Evolutionary conservation across 1,284 basidiomycete species (phyloP).

Genomic region (Trichosporon coremiiforme): DNA sequence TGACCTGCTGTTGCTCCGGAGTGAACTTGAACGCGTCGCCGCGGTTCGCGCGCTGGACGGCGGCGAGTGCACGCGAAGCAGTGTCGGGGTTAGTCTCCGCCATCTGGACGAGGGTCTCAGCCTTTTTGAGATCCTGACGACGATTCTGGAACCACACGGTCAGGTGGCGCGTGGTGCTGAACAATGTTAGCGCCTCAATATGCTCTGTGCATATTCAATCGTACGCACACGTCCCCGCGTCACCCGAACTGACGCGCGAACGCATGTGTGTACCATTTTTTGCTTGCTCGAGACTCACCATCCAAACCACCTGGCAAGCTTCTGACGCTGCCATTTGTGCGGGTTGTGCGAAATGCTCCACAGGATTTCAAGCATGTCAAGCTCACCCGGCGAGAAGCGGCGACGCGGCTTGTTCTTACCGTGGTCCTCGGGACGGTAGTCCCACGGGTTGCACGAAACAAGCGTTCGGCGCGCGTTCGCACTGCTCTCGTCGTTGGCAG

Average conservation of each 20-base stretch:
- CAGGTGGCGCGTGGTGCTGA: slow-evolving; percentile 34
- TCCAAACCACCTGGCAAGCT: slow-evolving; percentile 39
- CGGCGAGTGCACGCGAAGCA: slow-evolving; percentile 31
- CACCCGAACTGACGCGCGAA: background rate
- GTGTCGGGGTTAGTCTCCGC: slow-evolving; percentile 34
- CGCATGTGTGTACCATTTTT: background rate
- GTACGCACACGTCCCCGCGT: background rate
- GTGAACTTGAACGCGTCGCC: slow-evolving; percentile 32
- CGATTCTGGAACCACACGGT: slow-evolving; percentile 38
- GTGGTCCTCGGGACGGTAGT: slow-evolving; percentile 34
- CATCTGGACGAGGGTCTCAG: slow-evolving; percentile 30
- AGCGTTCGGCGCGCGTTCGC: slow-evolving; percentile 27
- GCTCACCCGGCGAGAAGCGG: slow-evolving; percentile 34
- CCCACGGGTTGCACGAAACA: slow-evolving; percentile 35
- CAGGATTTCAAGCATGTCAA: slow-evolving; percentile 36
- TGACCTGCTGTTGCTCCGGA: slow-evolving; percentile 29
- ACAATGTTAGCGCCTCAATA: slow-evolving; percentile 5
- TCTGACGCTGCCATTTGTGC: slow-evolving; percentile 37
- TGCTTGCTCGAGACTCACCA: slow-evolving; percentile 24
- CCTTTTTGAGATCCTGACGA: slow-evolving; percentile 36
- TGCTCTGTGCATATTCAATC: slow-evolving; percentile 4
- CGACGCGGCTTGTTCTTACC: slow-evolving; percentile 37
- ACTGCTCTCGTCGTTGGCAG: slow-evolving; percentile 22
- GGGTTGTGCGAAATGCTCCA: slow-evolving; percentile 36
- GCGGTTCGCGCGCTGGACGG: slow-evolving; percentile 32